Evolutionary conservation across 139 green algal species (phyloP).

Genomic region (Penium margaritaceum): DNA sequence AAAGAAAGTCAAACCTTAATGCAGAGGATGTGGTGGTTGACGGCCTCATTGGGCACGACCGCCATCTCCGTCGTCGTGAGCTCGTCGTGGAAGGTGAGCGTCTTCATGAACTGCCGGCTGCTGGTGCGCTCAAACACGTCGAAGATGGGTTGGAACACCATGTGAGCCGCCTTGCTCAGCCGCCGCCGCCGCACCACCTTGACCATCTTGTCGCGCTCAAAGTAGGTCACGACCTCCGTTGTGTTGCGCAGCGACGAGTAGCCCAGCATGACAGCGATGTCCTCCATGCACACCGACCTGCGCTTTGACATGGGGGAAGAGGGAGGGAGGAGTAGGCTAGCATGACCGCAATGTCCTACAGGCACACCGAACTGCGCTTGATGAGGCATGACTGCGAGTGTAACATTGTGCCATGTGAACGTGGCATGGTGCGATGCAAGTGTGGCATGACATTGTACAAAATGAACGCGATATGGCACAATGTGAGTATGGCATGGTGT

Average conservation of each 20-base stretch:
- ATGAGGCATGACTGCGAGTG: neutral
- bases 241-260: conserved; percentile 27
- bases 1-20: conserved; percentile 21
- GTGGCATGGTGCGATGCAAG: too few species aligned
- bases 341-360: neutral
- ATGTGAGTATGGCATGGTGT: too few species aligned
- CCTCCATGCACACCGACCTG: conserved; percentile 11
- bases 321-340: neutral
- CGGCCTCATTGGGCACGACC: neutral
- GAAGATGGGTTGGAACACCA: conserved; percentile 7
- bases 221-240: conserved; percentile 4
- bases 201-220: conserved; percentile 23
- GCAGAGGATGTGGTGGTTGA: conserved; percentile 1
- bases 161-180: neutral
- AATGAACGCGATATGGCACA: too few species aligned
- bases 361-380: neutral
- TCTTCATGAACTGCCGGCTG: conserved; percentile 20
- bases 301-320: too few species aligned
- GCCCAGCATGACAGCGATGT: conserved; percentile 8
- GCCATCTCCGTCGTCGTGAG: conserved; percentile 8
- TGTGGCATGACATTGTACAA: too few species aligned
- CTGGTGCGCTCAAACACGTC: conserved; percentile 10
- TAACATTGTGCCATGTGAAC: neutral
- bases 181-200: neutral
- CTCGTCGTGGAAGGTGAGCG: neutral